Percentiles rank a stretch among this genome's conserved stretches.
These are phyloP conservation scores for Modicella reniformis DNA, from an alignment of 371 early-diverging fungal genomes.

Conservation along the genomic window DNA sequence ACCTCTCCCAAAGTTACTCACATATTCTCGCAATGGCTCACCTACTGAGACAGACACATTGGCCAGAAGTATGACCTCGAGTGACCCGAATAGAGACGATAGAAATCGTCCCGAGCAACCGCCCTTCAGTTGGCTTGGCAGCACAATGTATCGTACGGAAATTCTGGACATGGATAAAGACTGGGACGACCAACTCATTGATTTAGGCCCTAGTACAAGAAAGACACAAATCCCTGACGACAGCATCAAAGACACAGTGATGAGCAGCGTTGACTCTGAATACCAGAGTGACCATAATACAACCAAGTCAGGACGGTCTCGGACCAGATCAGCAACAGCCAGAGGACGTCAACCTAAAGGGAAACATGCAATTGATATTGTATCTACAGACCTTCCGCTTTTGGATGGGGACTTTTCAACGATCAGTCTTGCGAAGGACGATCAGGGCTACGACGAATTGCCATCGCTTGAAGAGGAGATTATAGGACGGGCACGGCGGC, in stretches of 20 bases:
- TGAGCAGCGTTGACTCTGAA: slow-evolving; percentile 14
- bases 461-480: slow-evolving; percentile 25
- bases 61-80: slow-evolving; percentile 3
- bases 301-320: not conserved
- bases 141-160: no score
- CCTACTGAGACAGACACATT: slow-evolving; percentile 17
- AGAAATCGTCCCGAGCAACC: not conserved
- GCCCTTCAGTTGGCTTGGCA: no score
- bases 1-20: not conserved
- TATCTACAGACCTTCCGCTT: no score
- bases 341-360: not conserved
- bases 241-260: slow-evolving; percentile 4
- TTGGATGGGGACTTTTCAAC: no score
- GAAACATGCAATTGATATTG: not conserved
- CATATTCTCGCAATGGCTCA: slow-evolving; percentile 4
- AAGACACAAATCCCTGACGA: not conserved
- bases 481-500: slow-evolving; percentile 1
- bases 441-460: not conserved
- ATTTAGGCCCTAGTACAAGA: not conserved
- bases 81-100: not conserved
- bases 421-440: not conserved
- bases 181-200: not conserved
- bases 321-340: slow-evolving; percentile 4
- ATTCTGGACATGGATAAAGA: not conserved
- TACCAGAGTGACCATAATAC: no score